phyloP scores from a whole-genome alignment of 495 filamentous ascomycete species.

The Penicillium pulvis region DNA sequence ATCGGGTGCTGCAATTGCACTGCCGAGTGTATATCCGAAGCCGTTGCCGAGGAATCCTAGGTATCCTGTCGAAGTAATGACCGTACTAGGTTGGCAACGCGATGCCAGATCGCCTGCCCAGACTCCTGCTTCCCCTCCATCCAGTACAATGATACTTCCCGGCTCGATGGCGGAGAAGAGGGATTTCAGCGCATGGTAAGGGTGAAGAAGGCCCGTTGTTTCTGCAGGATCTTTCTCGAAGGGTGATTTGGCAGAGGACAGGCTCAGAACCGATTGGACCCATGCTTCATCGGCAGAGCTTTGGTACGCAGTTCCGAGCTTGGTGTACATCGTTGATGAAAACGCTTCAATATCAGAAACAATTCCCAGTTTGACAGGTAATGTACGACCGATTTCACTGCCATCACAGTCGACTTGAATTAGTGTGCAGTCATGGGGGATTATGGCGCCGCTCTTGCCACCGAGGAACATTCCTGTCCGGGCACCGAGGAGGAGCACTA shows the following conservation, averaged over 20 bases:
- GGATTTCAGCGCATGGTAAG: conserved; percentile 28
- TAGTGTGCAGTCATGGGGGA: conserved; percentile 28
- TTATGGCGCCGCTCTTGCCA: conserved; percentile 27
- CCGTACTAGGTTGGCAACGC: conserved; percentile 14
- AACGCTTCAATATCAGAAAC: conserved; percentile 27
- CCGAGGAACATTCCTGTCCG: conserved; percentile 34
- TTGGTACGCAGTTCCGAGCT: conserved; percentile 3
- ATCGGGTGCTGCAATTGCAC: conserved; percentile 27
- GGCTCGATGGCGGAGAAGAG: conserved; percentile 27
- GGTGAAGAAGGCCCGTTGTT: conserved; percentile 25
- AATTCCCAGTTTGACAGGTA: conserved; percentile 28
- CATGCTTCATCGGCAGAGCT: conserved; percentile 18
- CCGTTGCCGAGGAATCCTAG: conserved; percentile 31
- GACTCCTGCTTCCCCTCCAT: conserved; percentile 28
- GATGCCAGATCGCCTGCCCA: conserved; percentile 23
- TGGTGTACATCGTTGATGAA: conserved; percentile 16
- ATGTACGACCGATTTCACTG: conserved; percentile 27
- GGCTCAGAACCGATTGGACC: conserved; percentile 16
- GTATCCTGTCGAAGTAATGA: conserved; percentile 25
- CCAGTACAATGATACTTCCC: conserved; percentile 28
- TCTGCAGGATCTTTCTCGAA: conserved; percentile 24
- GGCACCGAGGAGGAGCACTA: conserved; percentile 29
- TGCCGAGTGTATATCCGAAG: conserved; percentile 29
- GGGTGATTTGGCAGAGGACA: conserved; percentile 17
- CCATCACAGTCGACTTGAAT: conserved; percentile 32